Base-by-base conservation (phyloP, 352 stramenopile genomes). In the Aphanomyces stellatus region DNA sequence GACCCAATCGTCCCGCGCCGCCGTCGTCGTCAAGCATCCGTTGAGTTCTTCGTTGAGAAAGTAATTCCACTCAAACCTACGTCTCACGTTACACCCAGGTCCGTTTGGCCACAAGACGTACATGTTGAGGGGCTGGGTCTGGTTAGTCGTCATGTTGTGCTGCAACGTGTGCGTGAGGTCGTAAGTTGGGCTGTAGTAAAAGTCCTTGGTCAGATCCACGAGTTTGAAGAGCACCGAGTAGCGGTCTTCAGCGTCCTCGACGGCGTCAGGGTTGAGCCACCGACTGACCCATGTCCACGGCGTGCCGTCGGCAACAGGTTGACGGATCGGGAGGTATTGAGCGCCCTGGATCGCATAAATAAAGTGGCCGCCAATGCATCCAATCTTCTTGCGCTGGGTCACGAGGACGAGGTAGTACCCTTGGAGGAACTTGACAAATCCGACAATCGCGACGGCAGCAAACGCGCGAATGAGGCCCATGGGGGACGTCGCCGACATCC, bases 121-220 rank as follows among this genome's bases (percentile, higher is more conserved):
- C 93, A 99, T 98, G 70, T 98, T 91, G 30, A 97, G 91, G 25
- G 85, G 81, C 34, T 83, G 80, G 0, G 80, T 78, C 30, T 81
- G 70, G 42, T 90, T 81, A 2, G 81, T 88, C 13, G 96, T 90
- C 85, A 99, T 98, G 69, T 99, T 99, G 72, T 98, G 85, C 78
- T 99, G 96, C 59, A 99, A 75, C 53, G 89, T 97, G 71, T 97
- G 85, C 19, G 97, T 99, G 49, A 99, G 82, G 69, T 99, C 95
- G 72, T 99, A 99, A 51, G 94, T 98, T 72, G 99, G 99, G 56
- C 86, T 98, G 75, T 99, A 99, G 81, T 96, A 99, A 73, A 99
- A 99, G 70, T 99, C 97, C 70, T 99, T 99, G 7, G 95, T 98
- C 22, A 99, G 81, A 73, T 99, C 97, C 43, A 99, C 81, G 56